Conservation (phyloP, 768 basidiomycete species). For the Leccinellum rugosiceps region DNA sequence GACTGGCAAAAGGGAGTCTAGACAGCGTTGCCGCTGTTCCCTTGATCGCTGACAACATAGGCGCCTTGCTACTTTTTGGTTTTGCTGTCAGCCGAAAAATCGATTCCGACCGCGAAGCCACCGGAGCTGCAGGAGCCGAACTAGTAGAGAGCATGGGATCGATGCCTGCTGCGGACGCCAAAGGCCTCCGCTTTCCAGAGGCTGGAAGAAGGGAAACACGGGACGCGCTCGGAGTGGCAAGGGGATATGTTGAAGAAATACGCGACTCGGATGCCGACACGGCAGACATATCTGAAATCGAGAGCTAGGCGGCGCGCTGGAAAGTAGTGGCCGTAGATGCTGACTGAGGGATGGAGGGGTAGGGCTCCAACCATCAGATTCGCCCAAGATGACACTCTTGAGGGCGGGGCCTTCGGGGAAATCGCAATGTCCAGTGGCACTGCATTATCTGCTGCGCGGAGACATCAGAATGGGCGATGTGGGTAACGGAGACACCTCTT, state of each 20-base stretch:
- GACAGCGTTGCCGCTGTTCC: neutral
- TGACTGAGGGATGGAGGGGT: slow-evolving; percentile 30
- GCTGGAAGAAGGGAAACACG: slow-evolving; percentile 22
- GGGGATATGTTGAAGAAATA: slow-evolving; percentile 6
- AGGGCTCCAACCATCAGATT: slow-evolving; percentile 6
- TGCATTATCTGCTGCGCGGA: neutral
- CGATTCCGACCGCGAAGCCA: slow-evolving; percentile 21
- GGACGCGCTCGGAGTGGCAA: slow-evolving; percentile 11
- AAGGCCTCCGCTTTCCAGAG: slow-evolving; percentile 25
- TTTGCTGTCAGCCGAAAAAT: slow-evolving; percentile 28
- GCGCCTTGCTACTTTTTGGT: slow-evolving; percentile 20
- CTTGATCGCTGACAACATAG: neutral
- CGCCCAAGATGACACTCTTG: slow-evolving; percentile 22
- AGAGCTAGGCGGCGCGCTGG: slow-evolving; percentile 17
- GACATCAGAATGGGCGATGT: slow-evolving; percentile 20
- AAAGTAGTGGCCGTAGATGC: slow-evolving; percentile 26
- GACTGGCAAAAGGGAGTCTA: too few species aligned
- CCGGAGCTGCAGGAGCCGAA: neutral
- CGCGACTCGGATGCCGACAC: slow-evolving; percentile 19
- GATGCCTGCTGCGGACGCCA: slow-evolving; percentile 22
- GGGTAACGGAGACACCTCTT: slow-evolving; percentile 28
- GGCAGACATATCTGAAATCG: slow-evolving; percentile 7
- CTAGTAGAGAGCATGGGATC: slow-evolving; percentile 12
- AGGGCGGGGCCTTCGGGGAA: slow-evolving; percentile 8
- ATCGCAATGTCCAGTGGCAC: neutral